Evolutionary conservation across 2,329 filamentous ascomycete genomes (phyloP).

Genomic region (Cytospora paraplurivora): DNA sequence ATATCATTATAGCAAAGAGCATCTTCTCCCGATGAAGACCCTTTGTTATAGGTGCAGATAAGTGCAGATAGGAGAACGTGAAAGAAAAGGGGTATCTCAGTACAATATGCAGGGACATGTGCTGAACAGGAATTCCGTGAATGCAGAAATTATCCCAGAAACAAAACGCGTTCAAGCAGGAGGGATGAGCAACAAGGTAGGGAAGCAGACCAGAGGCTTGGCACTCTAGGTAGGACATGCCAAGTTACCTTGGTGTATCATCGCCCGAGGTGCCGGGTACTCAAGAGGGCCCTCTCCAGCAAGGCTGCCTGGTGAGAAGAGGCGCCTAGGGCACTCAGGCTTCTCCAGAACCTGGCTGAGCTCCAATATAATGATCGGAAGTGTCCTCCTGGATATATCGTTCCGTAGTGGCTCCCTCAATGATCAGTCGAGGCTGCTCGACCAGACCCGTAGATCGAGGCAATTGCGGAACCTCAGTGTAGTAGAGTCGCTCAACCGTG

Average conservation of each 20-base stretch:
- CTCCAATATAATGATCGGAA: background rate
- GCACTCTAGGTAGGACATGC: background rate
- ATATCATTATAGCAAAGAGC: background rate
- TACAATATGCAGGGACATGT: constrained; percentile 12
- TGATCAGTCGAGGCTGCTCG: background rate
- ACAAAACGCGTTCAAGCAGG: background rate
- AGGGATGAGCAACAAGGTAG: background rate
- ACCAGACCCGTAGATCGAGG: constrained; percentile 1
- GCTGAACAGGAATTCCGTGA: constrained; percentile 7
- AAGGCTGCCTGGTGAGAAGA: background rate
- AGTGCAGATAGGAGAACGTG: background rate
- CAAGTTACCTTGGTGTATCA: background rate
- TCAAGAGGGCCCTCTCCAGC: background rate
- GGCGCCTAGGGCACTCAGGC: background rate
- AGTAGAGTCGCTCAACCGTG: background rate
- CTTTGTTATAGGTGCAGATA: background rate
- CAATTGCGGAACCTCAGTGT: background rate
- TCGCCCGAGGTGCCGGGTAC: background rate
- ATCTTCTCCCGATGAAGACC: background rate
- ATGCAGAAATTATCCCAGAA: constrained; percentile 7
- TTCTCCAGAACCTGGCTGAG: background rate
- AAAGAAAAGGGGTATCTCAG: constrained; percentile 19
- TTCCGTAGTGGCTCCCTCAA: background rate
- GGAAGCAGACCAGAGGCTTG: background rate
- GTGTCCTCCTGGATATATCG: background rate